Evolutionary conservation across 306 rosid species (phyloP), one percentile per base, ranked within the genome.

Genomic region (Quercus ilex): DNA sequence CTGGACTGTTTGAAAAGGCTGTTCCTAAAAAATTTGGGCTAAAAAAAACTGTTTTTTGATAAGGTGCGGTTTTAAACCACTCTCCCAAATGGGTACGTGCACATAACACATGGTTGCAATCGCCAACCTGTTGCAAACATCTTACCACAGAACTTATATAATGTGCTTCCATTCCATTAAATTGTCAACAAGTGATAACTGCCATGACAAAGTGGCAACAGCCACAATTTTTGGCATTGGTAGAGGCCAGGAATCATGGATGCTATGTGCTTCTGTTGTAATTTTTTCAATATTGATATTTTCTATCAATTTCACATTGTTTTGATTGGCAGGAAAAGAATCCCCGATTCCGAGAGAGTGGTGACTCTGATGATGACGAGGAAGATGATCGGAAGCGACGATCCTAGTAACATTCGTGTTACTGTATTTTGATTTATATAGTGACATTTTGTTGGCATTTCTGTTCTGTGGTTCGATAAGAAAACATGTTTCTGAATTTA

Each of bases 331-430:
- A 94, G 99, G 97, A 92, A 81, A 94, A 94, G 85, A 94, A 94
- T 85, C 99, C 99, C 52, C 90, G 99, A 72, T 94, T 94, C 81
- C 97, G 99, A 21, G 97, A 92, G 91, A 92, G 99, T 63, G 99
- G 97, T 13, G 97, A 94, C 86, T 92, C 97, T 41, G 99, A 94
- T 75, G 99, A 94, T 1, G 99, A 94, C 0, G 99, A 93, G 41
- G 98, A 94, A 19, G 97, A 94, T 85, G 97, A 90, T 77, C 71
- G 89, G 55, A 92, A 91, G 76, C 87, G 83, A 49, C 85, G 82
- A 76, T 74, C 79, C 77, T 92, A 79, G 80, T 75, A 74, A 58
- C 25, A 82, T 55, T 69, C 55, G 55, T 51, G 71, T 77, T 15
- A 19, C 72, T 68, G 52, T 17, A 33, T 35, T 21, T 9, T 55